Evolutionary conservation across 2,329 filamentous ascomycete genomes (phyloP).

Genomic region (Aureobasidium sp.): DNA sequence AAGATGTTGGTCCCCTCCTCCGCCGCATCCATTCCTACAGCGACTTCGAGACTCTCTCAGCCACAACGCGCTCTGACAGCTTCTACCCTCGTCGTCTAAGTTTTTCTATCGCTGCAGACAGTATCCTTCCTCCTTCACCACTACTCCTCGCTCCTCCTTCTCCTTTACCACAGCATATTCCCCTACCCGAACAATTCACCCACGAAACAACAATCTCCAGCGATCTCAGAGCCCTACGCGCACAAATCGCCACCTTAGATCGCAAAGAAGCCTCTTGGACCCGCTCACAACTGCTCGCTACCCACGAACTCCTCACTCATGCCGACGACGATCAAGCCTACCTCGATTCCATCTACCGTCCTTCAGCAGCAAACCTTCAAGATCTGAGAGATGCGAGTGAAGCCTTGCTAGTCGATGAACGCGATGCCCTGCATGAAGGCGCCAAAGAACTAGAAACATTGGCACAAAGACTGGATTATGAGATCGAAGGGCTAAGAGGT

Average conservation of each 20-base stretch:
- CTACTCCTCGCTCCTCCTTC: not conserved
- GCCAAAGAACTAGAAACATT: constrained; percentile 74
- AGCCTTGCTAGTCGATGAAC: constrained; percentile 63
- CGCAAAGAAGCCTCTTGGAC: constrained; percentile 56
- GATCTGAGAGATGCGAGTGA: constrained; percentile 60
- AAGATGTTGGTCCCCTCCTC: constrained; percentile 44
- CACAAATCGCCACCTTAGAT: constrained; percentile 47
- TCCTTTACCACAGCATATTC: not conserved
- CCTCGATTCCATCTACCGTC: constrained; percentile 60
- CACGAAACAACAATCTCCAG: constrained; percentile 11
- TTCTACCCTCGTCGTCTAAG: constrained; percentile 67
- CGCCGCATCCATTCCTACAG: constrained; percentile 50
- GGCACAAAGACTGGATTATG: constrained; percentile 83
- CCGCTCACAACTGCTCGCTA: constrained; percentile 46
- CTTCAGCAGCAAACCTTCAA: constrained; percentile 64
- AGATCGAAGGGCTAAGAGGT: constrained; percentile 70
- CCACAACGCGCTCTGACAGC: constrained; percentile 37
- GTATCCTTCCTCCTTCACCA: constrained; percentile 45
- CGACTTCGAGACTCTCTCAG: constrained; percentile 28
- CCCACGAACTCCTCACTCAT: constrained; percentile 55
- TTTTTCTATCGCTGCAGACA: constrained; percentile 68
- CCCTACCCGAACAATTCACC: not conserved
- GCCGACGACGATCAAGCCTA: constrained; percentile 59
- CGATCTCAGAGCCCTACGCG: constrained; percentile 37
- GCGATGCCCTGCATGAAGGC: constrained; percentile 59